Conservation (phyloP, 805 yeast genomes). For the Wickerhamomyces canadensis region DNA sequence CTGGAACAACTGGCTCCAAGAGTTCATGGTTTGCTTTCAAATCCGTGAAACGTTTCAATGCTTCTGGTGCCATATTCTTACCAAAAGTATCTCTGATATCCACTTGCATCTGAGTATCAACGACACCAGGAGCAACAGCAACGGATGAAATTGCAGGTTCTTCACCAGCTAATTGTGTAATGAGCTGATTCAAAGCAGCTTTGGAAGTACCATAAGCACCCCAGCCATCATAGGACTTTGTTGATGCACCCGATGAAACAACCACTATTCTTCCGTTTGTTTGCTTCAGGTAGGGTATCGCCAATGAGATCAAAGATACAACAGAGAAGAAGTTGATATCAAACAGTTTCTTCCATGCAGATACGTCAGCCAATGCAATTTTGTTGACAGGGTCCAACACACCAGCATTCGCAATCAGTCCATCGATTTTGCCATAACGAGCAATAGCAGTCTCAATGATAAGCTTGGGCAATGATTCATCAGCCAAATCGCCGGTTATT, state of each 20-base stretch:
- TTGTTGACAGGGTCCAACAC: slow-evolving; percentile 70
- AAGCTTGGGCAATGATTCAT: slow-evolving; percentile 28
- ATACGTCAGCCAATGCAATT: slow-evolving; percentile 46
- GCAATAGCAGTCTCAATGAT: slow-evolving; percentile 41
- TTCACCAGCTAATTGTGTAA: slow-evolving; percentile 61
- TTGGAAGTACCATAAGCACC: slow-evolving; percentile 88
- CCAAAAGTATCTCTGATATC: slow-evolving; percentile 67
- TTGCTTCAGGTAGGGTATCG: slow-evolving; percentile 53
- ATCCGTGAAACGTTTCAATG: slow-evolving; percentile 56
- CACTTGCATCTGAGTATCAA: slow-evolving; percentile 83
- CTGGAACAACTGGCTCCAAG: slow-evolving; percentile 69
- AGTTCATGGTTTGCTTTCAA: slow-evolving; percentile 54
- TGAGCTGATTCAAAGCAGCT: slow-evolving; percentile 83
- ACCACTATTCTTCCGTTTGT: slow-evolving; percentile 62
- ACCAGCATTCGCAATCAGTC: slow-evolving; percentile 77
- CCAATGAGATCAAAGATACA: slow-evolving; percentile 47
- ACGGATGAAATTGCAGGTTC: slow-evolving; percentile 55
- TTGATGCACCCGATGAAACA: slow-evolving; percentile 88
- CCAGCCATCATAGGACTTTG: slow-evolving; percentile 65
- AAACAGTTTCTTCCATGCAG: slow-evolving; percentile 57
- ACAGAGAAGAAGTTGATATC: slow-evolving; percentile 78
- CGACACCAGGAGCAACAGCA: slow-evolving; percentile 92
- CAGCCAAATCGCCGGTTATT: slow-evolving; percentile 58
- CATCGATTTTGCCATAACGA: slow-evolving; percentile 53
- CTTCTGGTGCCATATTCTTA: slow-evolving; percentile 52